A percentile compares a stretch with the other conserved stretches of the same genome.
Conservation (phyloP, 768 basidiomycete genomes). For the Leccinum truebloodii region DNA sequence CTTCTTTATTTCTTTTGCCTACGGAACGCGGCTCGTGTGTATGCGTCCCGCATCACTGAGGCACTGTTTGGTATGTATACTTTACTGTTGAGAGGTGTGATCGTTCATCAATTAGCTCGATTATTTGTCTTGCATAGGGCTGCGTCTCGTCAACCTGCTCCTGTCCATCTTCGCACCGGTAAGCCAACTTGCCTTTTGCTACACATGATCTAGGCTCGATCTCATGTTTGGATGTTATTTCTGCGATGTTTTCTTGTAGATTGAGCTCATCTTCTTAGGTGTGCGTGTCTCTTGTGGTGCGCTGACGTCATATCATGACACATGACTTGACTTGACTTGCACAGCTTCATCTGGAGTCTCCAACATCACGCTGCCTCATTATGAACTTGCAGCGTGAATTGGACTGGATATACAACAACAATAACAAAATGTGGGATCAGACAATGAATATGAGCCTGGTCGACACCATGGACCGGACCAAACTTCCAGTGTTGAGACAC, state of each 20-base stretch:
- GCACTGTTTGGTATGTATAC: slow-evolving; percentile 25
- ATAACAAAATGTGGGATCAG: neutral
- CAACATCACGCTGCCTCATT: neutral
- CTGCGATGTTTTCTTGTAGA: slow-evolving; percentile 9
- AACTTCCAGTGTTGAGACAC: slow-evolving; percentile 7
- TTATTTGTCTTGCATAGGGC: neutral
- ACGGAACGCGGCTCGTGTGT: neutral
- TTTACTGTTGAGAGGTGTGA: neutral
- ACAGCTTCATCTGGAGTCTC: slow-evolving; percentile 38
- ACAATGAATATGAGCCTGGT: neutral
- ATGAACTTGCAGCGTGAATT: slow-evolving; percentile 25
- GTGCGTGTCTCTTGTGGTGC: slow-evolving; percentile 13
- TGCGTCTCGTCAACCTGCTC: slow-evolving; percentile 27
- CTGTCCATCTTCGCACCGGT: slow-evolving; percentile 26
- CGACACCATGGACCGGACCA: neutral
- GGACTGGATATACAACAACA: neutral
- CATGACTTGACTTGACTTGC: too few relatives aligned
- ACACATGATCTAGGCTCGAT: neutral
- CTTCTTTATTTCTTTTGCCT: neutral
- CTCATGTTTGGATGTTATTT: neutral
- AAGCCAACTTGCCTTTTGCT: slow-evolving; percentile 3
- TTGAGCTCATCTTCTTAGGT: slow-evolving; percentile 24
- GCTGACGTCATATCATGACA: neutral
- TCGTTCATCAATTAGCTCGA: neutral
- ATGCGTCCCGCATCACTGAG: slow-evolving; percentile 4